Percentiles rank a stretch among this genome's conserved stretches.
These are phyloP conservation scores for Paramecium biaurelia DNA, from an alignment of 73 alveolate genomes.

Conservation along the genomic window DNA sequence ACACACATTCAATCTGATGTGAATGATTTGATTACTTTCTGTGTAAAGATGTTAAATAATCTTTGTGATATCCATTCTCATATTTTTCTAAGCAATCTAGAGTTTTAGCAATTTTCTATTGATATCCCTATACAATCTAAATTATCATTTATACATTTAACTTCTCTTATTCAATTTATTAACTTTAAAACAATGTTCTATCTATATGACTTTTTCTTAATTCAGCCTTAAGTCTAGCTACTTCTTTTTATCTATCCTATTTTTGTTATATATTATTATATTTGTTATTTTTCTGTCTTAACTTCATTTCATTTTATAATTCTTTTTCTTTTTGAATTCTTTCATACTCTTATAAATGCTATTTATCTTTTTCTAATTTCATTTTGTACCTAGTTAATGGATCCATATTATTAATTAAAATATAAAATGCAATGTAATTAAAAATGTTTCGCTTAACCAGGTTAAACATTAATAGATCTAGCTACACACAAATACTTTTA, in stretches of 20 bases:
- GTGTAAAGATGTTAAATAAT: neutral
- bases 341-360: neutral
- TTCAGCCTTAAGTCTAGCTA: neutral
- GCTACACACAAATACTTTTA: too few species aligned
- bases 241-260: neutral
- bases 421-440: neutral
- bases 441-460: neutral
- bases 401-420: neutral
- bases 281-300: neutral
- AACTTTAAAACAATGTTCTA: neutral
- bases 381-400: constrained; percentile 21
- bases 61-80: neutral
- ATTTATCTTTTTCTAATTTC: constrained; percentile 10
- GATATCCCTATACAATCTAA: neutral
- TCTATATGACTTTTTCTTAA: neutral
- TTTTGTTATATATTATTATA: neutral
- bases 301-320: neutral
- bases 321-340: neutral
- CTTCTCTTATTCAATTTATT: neutral
- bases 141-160: neutral
- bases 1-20: neutral
- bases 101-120: neutral
- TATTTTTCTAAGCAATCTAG: neutral
- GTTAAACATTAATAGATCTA: neutral
- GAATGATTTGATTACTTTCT: neutral